Evolutionary conservation across 2,329 filamentous ascomycete species (phyloP), one percentile per base, ranked within the genome.

Genomic region (Fusarium sp.): DNA sequence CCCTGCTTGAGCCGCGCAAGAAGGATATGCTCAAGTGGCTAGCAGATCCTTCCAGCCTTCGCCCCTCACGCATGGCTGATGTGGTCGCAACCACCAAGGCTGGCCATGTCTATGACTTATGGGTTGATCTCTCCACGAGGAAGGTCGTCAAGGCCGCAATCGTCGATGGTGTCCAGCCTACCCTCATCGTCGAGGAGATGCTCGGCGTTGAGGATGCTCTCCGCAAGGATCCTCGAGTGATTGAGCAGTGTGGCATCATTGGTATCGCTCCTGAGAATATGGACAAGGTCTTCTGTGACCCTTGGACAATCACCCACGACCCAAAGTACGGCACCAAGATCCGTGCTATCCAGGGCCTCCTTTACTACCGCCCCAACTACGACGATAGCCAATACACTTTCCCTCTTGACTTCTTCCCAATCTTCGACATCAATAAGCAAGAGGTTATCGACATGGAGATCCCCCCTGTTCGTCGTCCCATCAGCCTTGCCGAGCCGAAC

Each of bases 211-310:
- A 98, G 81, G 85, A 87, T 60, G 82, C 94, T 47, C 88, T 90
- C 63, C 88, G 94, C 70, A 90, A 89, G 74, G 93, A 97, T 77
- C 88, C 92, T 14, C 92, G 91, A 74, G 94, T 97, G 65, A 96
- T 97, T 72, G 93, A 97, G 80, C 94, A 97, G 80, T 98, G 94
- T 76, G 88, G 87, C 10, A 87, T 97, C 65, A 87, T 94, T 65
- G 94, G 94, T 2, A 93, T 98, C 65, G 88, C 93, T 14, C 86
- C 86, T 60, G 86, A 92, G 72, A 92, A 97, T 65, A 97, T 98
- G 94, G 84, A 96, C 84, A 97, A 97, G 81, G 93, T 98, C 49
- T 97, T 97, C 83, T 97, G 94, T 80, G 94, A 98, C 78, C 93
- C 93, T 12, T 98, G 94, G 94, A 97, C 94, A 1, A 97, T 98